Base-by-base conservation (phyloP, 2,329 filamentous ascomycete genomes). In the Spiromastix sp. region DNA sequence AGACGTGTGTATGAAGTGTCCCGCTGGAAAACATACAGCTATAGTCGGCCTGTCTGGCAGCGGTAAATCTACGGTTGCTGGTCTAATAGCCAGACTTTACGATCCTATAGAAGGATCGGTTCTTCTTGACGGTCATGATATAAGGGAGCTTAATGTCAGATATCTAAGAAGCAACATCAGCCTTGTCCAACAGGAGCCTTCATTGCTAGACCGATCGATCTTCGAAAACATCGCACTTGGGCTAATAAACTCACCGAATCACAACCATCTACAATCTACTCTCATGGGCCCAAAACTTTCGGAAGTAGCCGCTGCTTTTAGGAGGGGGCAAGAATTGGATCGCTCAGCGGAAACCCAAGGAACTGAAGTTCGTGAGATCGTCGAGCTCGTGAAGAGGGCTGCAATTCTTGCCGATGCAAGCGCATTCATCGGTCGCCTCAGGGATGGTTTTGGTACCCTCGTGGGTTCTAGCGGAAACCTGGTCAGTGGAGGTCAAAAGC, bases 111-210 rank as follows among this genome's bases (percentile, higher is more conserved):
- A 70, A 21, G 85, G 85, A 12, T 60, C 69, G n/a, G 74, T 93
- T 1, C 70, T 76, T 43, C 64, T 94, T 3, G 86, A 93, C 49
- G 85, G 80, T 5, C 73, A 77, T 37, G 77, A 89, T 51, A 75
- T 91, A 36, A 72, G 72, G 47, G 76, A 67, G 0, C 64, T 93
- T 34, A 93, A 93, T 48, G 68, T 93, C 18, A 71, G 74, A 32
- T 91, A 83, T 82, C 64, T 93, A 38, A 76, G 85, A 39, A 81
- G 85, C 50, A 81, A 91, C 47, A 84, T 94, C 48, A 76, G 84
- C 1, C 68, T 94, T 3, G 86, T 94, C 37, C 82, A 80, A 37
- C 86, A 94, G 53, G 87, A 95, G 50, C 85, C 86, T 1, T 79
- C 81, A 0, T 69, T 94, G 0, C 93, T 94, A 52, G 77, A 77